Base-by-base conservation (phyloP, 441 rosid genomes). In the Arabidopsis lyrata region DNA sequence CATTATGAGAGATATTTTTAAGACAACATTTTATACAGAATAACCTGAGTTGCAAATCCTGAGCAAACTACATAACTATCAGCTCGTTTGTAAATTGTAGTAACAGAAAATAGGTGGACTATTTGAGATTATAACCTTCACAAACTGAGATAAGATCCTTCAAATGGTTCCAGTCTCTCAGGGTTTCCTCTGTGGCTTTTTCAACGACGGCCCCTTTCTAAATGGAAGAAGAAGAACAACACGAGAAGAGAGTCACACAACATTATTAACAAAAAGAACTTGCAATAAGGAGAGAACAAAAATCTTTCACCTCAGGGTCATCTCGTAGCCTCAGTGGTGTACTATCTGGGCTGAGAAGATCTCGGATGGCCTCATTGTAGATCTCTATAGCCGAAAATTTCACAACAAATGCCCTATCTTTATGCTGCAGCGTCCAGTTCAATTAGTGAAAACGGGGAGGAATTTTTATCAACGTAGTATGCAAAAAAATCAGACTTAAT, bases 321-420 rank as follows among this genome's bases (percentile, higher is more conserved):
- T 91, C 98, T 31, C 92, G 87, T 63, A 93, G 86, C 80, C 98
- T 83, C 77, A 87, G 90, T 35, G 95, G 91, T 53, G 85, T 74
- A 69, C 73, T 78, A 70, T 91, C 97, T 1, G 81, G 39, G 29
- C 84, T 82, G 12, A 93, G 95, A 52, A 95, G 94, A 85, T 95
- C 99, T 71, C 88, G 82, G 67, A 91, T 85, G 72, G 98, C 86
- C 80, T 95, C 98, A 70, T 95, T 95, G 78, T 95, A 95, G 73
- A 95, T 93, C 90, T 95, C 98, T 81, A 90, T 88, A 14, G 97
- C 97, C 24, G 93, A 93, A 79, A 95, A 83, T 74, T 87, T 93
- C 84, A 95, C 80, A 65, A 85, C 84, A 75, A 88, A 93, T 71
- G 87, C 97, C 79, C 99, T 88, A 72, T 95, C 97, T 72, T 85